Conservation (phyloP, 805 yeast genomes). For the Starmera amethionina region DNA sequence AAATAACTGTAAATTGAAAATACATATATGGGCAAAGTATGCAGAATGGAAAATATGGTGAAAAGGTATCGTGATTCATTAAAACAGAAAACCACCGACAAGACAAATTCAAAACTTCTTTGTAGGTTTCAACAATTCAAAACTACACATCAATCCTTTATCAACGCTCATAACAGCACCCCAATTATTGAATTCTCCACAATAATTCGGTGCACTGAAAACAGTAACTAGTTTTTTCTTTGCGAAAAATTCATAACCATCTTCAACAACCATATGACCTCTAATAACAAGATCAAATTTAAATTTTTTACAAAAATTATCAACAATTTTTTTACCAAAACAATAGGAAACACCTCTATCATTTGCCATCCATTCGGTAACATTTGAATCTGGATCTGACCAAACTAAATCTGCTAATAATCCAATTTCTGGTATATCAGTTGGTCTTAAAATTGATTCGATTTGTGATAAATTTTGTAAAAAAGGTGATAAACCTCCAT, state of each 20-base stretch:
- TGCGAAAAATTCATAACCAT: conserved; percentile 77
- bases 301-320: conserved; percentile 52
- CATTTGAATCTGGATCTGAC: conserved; percentile 67
- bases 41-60: too few relatives aligned
- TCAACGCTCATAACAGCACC: conserved; percentile 98
- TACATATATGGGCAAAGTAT: too few relatives aligned
- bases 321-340: conserved; percentile 67
- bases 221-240: conserved; percentile 68
- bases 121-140: conserved; percentile 82
- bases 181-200: conserved; percentile 65
- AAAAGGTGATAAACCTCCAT: conserved; percentile 76
- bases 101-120: conserved; percentile 5
- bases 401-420: conserved; percentile 68
- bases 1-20: too few relatives aligned
- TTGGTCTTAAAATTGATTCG: conserved; percentile 64
- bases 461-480: conserved; percentile 56
- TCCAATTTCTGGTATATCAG: conserved; percentile 78
- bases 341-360: conserved; percentile 79
- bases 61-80: background rate
- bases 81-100: background rate
- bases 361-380: conserved; percentile 64
- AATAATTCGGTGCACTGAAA: conserved; percentile 73
- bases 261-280: conserved; percentile 88
- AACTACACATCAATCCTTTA: conserved; percentile 84
- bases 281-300: conserved; percentile 70